phyloP scores from a whole-genome alignment of 2,329 filamentous ascomycete species.

The Mollisia scopiformis region DNA sequence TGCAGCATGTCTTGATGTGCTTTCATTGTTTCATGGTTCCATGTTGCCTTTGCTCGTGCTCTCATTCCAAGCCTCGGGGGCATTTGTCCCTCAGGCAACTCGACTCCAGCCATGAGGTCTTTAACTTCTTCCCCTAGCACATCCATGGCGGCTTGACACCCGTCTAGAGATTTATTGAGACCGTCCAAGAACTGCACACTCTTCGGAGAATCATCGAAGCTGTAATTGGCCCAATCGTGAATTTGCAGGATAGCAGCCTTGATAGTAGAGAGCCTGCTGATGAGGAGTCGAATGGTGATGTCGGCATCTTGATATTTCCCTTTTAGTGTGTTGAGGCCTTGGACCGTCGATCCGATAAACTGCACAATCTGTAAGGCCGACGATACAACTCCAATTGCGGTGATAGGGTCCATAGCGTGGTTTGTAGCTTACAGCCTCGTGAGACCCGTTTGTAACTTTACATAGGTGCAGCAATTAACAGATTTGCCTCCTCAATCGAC shows the following conservation, averaged over 20 bases:
- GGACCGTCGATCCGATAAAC: conserved; percentile 11
- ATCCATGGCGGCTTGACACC: conserved; percentile 41
- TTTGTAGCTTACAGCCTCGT: no score
- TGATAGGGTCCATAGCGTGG: conserved; percentile 5
- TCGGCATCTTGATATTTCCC: conserved; percentile 15
- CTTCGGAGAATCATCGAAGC: conserved; percentile 22
- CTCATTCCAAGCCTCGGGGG: not conserved
- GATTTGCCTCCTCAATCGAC: no score
- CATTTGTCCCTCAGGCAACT: not conserved
- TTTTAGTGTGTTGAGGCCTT: conserved; percentile 13
- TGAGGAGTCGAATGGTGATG: conserved; percentile 13
- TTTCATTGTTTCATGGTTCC: conserved; percentile 18
- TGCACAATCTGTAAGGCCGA: conserved; percentile 6
- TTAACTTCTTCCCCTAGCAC: conserved; percentile 39
- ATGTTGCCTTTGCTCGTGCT: not conserved
- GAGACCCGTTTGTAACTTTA: no score
- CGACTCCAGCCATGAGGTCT: not conserved
- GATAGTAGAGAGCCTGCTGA: conserved; percentile 13
- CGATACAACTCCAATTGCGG: conserved; percentile 3
- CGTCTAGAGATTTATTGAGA: conserved; percentile 39
- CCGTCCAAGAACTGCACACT: conserved; percentile 35
- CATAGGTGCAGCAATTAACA: no score
- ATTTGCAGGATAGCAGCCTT: conserved; percentile 17
- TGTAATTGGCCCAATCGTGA: conserved; percentile 17
- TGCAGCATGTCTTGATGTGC: conserved; percentile 11